A percentile compares a stretch with the other conserved stretches of the same genome.
These are phyloP conservation scores for Talaromyces ruber DNA, from an alignment of 495 filamentous ascomycete species.

Conservation along the genomic window DNA sequence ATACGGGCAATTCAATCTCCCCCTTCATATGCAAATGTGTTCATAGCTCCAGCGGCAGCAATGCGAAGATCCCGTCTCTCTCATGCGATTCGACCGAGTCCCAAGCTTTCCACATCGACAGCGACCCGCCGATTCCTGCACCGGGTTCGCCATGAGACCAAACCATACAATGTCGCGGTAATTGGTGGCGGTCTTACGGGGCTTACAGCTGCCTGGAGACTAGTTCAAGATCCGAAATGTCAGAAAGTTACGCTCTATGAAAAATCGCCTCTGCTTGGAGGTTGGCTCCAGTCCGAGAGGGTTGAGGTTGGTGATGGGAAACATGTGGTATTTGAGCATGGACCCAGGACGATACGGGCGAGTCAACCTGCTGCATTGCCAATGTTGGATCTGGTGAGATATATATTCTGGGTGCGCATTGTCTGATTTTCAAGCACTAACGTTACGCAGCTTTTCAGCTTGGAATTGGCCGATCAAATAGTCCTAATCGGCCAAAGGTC, in stretches of 20 bases:
- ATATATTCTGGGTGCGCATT: not conserved
- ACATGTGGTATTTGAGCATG: slow-evolving; percentile 71
- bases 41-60: not conserved
- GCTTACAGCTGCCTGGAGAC: slow-evolving; percentile 68
- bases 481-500: slow-evolving; percentile 42
- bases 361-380: slow-evolving; percentile 34
- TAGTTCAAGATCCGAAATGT: slow-evolving; percentile 50
- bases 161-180: slow-evolving; percentile 52
- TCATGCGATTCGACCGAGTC: slow-evolving; percentile 1
- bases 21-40: not conserved
- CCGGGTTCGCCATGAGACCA: slow-evolving; percentile 11
- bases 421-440: not conserved
- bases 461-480: slow-evolving; percentile 56
- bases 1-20: not conserved
- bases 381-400: slow-evolving; percentile 48
- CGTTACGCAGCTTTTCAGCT: slow-evolving; percentile 48
- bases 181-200: slow-evolving; percentile 90
- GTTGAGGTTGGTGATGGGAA: slow-evolving; percentile 47
- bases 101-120: slow-evolving; percentile 1
- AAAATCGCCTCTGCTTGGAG: slow-evolving; percentile 56
- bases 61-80: slow-evolving; percentile 4
- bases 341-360: slow-evolving; percentile 70
- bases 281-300: slow-evolving; percentile 69
- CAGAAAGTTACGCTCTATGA: slow-evolving; percentile 74
- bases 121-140: not conserved